Percentiles rank a stretch among this genome's conserved stretches.
Conservation (phyloP, 345 rosid genomes). For the Eucalyptus tenuipes region DNA sequence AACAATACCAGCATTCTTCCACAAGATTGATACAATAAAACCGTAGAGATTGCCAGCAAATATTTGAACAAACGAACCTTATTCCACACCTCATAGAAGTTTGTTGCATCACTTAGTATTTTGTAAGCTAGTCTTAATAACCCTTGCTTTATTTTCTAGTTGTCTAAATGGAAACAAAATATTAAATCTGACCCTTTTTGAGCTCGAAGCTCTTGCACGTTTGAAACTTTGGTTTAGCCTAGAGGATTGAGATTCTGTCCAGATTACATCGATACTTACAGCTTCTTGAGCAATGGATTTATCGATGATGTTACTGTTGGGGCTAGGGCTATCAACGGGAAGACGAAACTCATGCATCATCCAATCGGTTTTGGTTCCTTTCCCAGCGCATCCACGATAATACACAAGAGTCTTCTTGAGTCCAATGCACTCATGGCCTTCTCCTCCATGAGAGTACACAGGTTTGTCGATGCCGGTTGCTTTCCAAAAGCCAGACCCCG, state of each 20-base stretch:
- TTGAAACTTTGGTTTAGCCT: neutral
- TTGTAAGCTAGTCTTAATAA: neutral
- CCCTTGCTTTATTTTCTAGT: neutral
- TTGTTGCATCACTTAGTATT: neutral
- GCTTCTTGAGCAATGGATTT: slow-evolving; percentile 33
- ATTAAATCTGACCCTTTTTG: neutral
- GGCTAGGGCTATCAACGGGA: slow-evolving; percentile 6
- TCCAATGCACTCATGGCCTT: slow-evolving; percentile 46
- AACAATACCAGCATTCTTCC: neutral
- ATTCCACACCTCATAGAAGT: neutral
- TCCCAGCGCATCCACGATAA: slow-evolving; percentile 82
- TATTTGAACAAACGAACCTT: neutral
- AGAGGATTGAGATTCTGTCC: neutral
- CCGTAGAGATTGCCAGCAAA: neutral
- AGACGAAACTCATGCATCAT: slow-evolving; percentile 99
- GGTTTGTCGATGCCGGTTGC: slow-evolving; percentile 95
- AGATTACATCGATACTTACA: slow-evolving; percentile 25
- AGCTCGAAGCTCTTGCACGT: neutral
- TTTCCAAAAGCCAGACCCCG: slow-evolving; percentile 95
- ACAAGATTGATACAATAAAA: neutral
- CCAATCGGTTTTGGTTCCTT: slow-evolving; percentile 97
- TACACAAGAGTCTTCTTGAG: slow-evolving; percentile 89
- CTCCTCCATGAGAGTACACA: slow-evolving; percentile 21
- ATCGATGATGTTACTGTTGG: neutral
- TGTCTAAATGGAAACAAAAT: neutral